These are phyloP conservation scores for Septoria petroselini DNA, from an alignment of 2,329 filamentous ascomycete species.

Conservation along the genomic window DNA sequence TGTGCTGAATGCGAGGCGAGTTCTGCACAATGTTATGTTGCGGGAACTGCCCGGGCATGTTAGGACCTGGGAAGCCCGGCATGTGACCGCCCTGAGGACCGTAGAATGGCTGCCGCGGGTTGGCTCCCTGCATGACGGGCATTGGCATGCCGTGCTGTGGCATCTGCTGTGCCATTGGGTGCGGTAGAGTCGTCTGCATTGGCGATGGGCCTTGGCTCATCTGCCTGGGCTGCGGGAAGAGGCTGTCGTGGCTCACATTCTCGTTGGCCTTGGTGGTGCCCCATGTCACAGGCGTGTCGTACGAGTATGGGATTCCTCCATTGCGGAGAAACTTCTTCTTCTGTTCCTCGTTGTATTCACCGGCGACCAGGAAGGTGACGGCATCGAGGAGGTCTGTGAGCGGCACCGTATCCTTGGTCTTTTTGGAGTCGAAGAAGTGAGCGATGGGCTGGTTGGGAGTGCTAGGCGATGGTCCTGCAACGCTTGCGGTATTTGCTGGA, in stretches of 20 bases:
- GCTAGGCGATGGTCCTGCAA: constrained; percentile 25
- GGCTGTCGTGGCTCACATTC: constrained; percentile 74
- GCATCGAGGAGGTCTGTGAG: constrained; percentile 49
- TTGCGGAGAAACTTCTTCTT: constrained; percentile 67
- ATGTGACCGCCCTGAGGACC: constrained; percentile 70
- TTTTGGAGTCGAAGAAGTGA: constrained; percentile 32
- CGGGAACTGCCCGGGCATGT: constrained; percentile 9
- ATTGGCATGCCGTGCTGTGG: constrained; percentile 70
- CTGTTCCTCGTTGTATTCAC: constrained; percentile 55
- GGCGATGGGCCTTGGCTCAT: constrained; percentile 58
- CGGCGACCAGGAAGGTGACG: constrained; percentile 62
- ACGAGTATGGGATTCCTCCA: constrained; percentile 78
- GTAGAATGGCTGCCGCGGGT: constrained; percentile 72
- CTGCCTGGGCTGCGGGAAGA: constrained; percentile 69
- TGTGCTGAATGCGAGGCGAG: constrained; percentile 72
- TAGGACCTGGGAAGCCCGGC: constrained; percentile 42
- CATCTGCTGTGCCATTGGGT: constrained; percentile 74
- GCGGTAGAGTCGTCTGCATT: constrained; percentile 57
- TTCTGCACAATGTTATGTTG: constrained; percentile 68
- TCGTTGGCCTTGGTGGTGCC: constrained; percentile 65
- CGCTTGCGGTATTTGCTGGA: constrained; percentile 46
- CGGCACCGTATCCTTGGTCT: constrained; percentile 64
- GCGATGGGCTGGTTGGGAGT: constrained; percentile 20
- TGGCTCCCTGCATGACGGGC: constrained; percentile 65
- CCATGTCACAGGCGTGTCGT: constrained; percentile 83